Evolutionary conservation across 23 red algal species (phyloP), one percentile per base, ranked within the genome.

Genomic region (Porphyridium purpureum): DNA sequence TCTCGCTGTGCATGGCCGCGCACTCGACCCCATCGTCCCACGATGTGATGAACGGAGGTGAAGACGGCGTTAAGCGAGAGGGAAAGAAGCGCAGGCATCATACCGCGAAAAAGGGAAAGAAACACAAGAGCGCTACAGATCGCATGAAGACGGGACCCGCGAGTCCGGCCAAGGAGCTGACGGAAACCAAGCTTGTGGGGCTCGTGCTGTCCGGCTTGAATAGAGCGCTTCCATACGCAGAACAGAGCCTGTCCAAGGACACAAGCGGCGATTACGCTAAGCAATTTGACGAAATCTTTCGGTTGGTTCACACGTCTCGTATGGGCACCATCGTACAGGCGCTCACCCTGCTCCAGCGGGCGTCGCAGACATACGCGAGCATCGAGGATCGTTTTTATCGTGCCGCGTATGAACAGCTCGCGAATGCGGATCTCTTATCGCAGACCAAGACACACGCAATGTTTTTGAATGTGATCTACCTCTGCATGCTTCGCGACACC

Each of bases 161-260:
- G 38, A 9, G 8, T 7, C 21, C 59, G 21, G 27, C 31, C 19
- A 46, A 49, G 8, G 66, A 73, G 40, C 51, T 4, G 1, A 51
- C 49, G 17, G 40, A 75, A 14, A 75, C 61, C 55, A 71, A 72
- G 14, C 36, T 88, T 17, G 44, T 76, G 27, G 72, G 63, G 7
- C 65, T 72, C 5, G 34, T 88, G 21, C 64, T 88, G 40, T 42
- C 63, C 0, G 82, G 71, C 33, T 57, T 67, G 35, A 75, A 88
- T 31, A 50, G 82, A 19, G 71, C 72, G 7, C 72, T 78, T 24
- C 82, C 82, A 3, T 75, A 70, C 54, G 62, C 64, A 17, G 25
- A 53, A 29, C 2, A 32, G 11, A 38, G 57, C 3, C 17, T 11
- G 22, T 64, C 81, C 4, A 61, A 67, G 23, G 30, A 60, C 23